Conservation (phyloP, 192 early-diverging fungal genomes). For the Coemansia sp. region DNA sequence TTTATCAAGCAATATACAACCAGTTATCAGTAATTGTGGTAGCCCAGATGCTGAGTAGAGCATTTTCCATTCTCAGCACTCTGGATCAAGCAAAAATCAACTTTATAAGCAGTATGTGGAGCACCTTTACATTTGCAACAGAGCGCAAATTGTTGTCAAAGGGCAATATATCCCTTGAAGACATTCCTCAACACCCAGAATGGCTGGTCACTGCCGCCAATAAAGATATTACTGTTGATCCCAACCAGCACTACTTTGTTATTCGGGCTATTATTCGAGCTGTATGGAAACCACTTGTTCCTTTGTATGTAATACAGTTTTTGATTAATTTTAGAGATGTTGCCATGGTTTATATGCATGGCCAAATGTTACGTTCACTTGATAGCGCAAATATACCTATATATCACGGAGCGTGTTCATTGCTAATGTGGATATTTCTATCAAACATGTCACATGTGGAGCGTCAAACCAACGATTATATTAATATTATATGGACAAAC, state of each 20-base stretch:
- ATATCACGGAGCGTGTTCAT: no score
- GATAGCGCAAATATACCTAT: neutral
- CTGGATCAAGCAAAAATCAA: neutral
- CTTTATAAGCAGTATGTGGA: neutral
- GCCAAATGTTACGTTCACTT: neutral
- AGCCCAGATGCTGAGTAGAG: neutral
- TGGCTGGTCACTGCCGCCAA: neutral
- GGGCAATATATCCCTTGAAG: neutral
- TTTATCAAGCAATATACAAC: neutral
- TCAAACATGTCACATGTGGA: no score
- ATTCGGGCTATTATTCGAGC: neutral
- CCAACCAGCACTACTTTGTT: neutral
- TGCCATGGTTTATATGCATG: neutral
- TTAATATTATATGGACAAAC: no score
- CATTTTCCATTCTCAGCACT: neutral
- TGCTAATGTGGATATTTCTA: no score
- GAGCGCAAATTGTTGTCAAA: neutral
- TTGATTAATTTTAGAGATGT: neutral
- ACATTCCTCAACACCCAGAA: neutral
- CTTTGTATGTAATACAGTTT: neutral
- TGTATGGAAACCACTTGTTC: neutral
- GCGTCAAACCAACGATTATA: no score
- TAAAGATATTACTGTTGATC: neutral
- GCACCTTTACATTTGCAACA: neutral
- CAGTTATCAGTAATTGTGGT: neutral